Evolutionary conservation across 768 basidiomycete genomes (phyloP), one percentile per base, ranked within the genome.

Genomic region (Artomyces pyxidatus): DNA sequence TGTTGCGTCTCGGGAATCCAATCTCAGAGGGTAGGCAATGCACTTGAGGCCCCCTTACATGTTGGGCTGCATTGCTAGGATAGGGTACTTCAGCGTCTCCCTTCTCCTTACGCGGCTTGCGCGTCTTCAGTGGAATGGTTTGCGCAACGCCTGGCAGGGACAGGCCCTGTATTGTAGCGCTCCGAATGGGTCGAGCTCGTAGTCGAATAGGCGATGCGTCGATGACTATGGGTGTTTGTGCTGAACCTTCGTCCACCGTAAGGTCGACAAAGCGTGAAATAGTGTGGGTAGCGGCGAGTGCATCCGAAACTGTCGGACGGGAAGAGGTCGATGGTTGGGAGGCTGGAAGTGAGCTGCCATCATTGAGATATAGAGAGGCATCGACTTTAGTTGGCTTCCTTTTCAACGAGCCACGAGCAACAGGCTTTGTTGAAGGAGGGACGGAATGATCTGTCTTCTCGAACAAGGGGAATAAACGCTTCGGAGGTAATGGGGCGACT

Each of bases 211-310:
- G 48, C 28, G 54, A 54, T 14, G 16, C 47, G 10, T 49, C 52
- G 16, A 56, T 47, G 40, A 50, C 16, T 27, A 55, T 55, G 11
- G 54, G 54, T 11, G 25, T 4, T 10, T 41, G 30, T 21, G 17
- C 41, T 12, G 45, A 37, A 14, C 45, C 54, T 49, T 49, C 48
- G 25, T 54, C 53, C 8, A 44, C 27, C 21, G 53, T 52, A 19
- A 54, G 50, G 40, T 54, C 53, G 35, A 54, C 47, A 35, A 54
- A 8, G 19, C 40, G 38, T 42, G 49, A 25, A 23, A 27, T 37
- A n/a, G 16, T 35, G 32, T 17, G 32, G 32, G 17, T 35, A 17
- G 32, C 3, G 32, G 32, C 7, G 32, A 12, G 7, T 7, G 6
- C 32, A 35, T 35, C 32, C 17, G 32, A 14, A 17, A 12, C 12